Percentiles rank a stretch among this genome's conserved stretches.
Conservation (phyloP, 2,329 filamentous ascomycete species). For the Thielaviopsis ethacetica region DNA sequence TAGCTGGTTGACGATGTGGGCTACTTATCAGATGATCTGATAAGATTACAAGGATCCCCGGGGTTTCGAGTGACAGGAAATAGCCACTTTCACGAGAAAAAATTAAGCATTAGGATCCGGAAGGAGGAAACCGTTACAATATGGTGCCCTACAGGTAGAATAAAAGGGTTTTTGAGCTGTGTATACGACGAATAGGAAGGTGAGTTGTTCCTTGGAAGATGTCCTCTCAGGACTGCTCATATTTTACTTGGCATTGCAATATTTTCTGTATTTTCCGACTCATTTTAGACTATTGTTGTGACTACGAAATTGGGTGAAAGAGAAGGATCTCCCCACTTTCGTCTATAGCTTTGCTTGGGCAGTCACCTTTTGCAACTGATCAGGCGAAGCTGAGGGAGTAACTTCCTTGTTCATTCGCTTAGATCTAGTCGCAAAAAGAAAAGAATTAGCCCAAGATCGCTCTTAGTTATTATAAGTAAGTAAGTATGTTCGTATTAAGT, state of each 20-base stretch:
- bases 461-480: no score
- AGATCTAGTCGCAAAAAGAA: background rate
- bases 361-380: background rate
- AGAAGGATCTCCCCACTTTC: background rate
- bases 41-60: constrained; percentile 13
- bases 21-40: constrained; percentile 18
- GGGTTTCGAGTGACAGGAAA: background rate
- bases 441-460: background rate
- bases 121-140: background rate
- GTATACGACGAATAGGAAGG: background rate
- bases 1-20: no score
- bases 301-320: background rate
- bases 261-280: background rate
- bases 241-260: background rate
- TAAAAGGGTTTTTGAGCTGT: background rate
- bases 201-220: background rate
- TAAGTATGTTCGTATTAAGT: background rate
- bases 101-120: background rate
- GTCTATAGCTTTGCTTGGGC: background rate
- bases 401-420: background rate
- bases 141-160: background rate
- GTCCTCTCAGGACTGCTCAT: background rate
- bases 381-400: background rate
- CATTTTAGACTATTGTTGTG: background rate
- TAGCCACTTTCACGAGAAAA: background rate